Percentiles rank a stretch among this genome's conserved stretches.
These are phyloP conservation scores for Clonostachys byssicola DNA, from an alignment of 2,329 filamentous ascomycete genomes.

Conservation along the genomic window DNA sequence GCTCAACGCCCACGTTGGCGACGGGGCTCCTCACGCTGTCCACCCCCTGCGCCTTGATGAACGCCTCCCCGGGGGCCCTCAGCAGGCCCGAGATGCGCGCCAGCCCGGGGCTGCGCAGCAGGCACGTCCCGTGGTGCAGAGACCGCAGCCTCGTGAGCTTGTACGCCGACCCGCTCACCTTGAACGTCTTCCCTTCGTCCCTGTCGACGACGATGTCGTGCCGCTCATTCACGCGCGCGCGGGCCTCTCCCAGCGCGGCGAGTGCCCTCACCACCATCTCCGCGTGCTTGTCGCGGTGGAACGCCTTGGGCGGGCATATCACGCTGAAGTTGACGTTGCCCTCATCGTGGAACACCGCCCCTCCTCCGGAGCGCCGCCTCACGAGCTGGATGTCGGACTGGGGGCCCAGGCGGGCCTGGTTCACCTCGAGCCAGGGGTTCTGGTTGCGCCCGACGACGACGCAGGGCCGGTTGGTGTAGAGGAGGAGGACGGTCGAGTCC, in stretches of 20 bases:
- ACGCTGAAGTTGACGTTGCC: constrained; percentile 96
- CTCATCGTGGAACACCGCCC: constrained; percentile 87
- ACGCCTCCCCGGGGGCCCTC: constrained; percentile 71
- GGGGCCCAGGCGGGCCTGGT: constrained; percentile 56
- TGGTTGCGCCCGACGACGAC: constrained; percentile 94
- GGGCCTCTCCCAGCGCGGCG: constrained; percentile 48
- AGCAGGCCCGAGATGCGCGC: constrained; percentile 64
- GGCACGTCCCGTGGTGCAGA: constrained; percentile 89
- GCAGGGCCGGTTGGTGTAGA: constrained; percentile 85
- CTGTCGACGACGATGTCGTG: constrained; percentile 85
- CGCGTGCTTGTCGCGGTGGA: constrained; percentile 83
- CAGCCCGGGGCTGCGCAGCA: constrained; percentile 75
- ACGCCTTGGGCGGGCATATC: constrained; percentile 71
- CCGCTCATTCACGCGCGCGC: constrained; percentile 75
- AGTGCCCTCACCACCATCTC: constrained; percentile 91
- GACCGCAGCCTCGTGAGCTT: constrained; percentile 80
- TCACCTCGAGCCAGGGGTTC: constrained; percentile 93
- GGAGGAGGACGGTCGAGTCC: constrained; percentile 73
- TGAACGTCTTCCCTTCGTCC: constrained; percentile 43
- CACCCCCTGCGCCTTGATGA: constrained; percentile 78
- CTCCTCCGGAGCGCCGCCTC: constrained; percentile 81
- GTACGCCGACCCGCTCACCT: constrained; percentile 92
- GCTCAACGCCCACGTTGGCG: constrained; percentile 61
- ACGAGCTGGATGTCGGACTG: constrained; percentile 52
- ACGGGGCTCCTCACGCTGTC: constrained; percentile 87